Evolutionary conservation across 345 rosid genomes (phyloP), one percentile per base, ranked within the genome.

Genomic region (Salix udensis): DNA sequence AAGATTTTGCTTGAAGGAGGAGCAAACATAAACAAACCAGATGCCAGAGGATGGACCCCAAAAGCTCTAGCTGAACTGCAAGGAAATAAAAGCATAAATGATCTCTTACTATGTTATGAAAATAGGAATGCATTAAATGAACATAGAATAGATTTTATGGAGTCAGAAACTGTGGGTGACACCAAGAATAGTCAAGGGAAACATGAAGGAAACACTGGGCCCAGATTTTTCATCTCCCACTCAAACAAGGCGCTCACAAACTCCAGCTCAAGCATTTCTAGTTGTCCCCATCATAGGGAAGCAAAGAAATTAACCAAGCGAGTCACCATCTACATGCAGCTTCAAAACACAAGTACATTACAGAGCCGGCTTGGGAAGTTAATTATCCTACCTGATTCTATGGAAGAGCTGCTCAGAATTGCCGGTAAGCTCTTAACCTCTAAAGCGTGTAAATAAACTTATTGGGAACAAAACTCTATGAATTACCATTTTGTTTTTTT

Each of bases 261-360:
- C 65, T 78, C 84, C 74, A 78, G 84, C 71, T 80, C 88, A 48
- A 71, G 83, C 77, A 52, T 26, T 76, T 79, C 81, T 66, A 76
- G 66, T 46, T 46, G 68, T 77, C 64, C 75, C 44, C 58, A 76
- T 18, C 66, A 81, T 37, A 58, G 74, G 81, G 74, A 83, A 64
- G 84, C 58, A 55, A 74, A 60, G 66, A 70, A 53, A 68, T 55
- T 79, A 5, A 82, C 73, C 69, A 86, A 79, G 88, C 90, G 98
- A 85, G 92, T 95, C 74, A 91, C 94, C 7, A 91, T 95, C 75
- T 91, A 91, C 85, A 84, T 86, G 93, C 82, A 75, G 82, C 76
- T 79, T 48, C 83, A 75, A 36, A 77, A 7, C 44, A 80, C 81
- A 76, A 77, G 81, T 65, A 74, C 76, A 64, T 68, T 85, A 74